Base-by-base conservation (phyloP, 2,329 filamentous ascomycete genomes). In the Hirsutella minnesotensis region DNA sequence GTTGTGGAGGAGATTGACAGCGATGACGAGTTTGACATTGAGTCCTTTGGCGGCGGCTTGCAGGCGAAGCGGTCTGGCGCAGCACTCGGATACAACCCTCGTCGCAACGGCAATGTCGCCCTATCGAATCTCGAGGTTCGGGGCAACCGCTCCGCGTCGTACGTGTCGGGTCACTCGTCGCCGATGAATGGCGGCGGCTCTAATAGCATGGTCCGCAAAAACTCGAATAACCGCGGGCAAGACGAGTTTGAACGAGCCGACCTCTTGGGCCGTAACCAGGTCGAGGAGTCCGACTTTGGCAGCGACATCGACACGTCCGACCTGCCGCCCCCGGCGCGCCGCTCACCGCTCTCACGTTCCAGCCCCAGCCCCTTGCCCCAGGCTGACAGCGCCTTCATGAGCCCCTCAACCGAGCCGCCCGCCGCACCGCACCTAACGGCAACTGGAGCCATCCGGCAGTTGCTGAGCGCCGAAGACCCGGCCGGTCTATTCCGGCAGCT, bases 21-120 rank as follows among this genome's bases (percentile, higher is more conserved):
- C 37, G 92, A 98, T 57, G 92, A 98, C 57, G 92, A 98, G 61
- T 98, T 98, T 55, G 92, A 98, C 59, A 98, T 95, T 47, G 92
- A 95, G 60, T 67, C 72, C 12, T 79, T 84, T 41, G 76, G 76
- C 16, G 73, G 75, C 20, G 82, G 82, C 10, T 79, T 83, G 8
- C 94, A 89, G 54, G 81, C 83, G 53, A 92, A 94, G 59, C 83
- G 86, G 50, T 77, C 82, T 30, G 84, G 84, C 40, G 77, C 73
- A 20, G 86, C 75, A 13, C 78, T 94, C 43, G 89, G 88, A 19
- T 87, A 87, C 56, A 82, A 69, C 4, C 86, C 87, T 15, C 79
- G 81, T 42, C 69, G 70, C 47, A 75, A 80, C 52, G 75, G 77
- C 35, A 79, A 74, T 43, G 73, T 81, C 31, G 63, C 70, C n/a